Conservation (phyloP, 176 grass and related monocot species). For the Zea mays region DNA sequence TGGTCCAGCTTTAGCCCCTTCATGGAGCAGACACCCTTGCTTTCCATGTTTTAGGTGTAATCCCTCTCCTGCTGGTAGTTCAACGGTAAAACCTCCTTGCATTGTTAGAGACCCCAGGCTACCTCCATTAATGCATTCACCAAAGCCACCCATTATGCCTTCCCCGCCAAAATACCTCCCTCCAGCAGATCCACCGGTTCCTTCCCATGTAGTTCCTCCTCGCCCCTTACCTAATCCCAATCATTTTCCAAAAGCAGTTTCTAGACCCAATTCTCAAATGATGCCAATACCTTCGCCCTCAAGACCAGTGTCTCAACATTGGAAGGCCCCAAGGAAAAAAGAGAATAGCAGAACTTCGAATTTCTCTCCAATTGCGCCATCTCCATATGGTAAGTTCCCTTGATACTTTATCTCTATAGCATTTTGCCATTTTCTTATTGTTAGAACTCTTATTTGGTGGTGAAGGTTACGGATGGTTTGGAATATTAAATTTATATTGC, state of each 20-base stretch:
- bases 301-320: slow-evolving; percentile 26
- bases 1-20: slow-evolving; percentile 37
- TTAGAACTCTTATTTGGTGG: slow-evolving; percentile 4
- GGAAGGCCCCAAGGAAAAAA: slow-evolving; percentile 30
- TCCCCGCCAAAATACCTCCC: slow-evolving; percentile 31
- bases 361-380: slow-evolving; percentile 41
- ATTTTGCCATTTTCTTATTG: not conserved
- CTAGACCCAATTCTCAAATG: slow-evolving; percentile 47
- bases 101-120: slow-evolving; percentile 23
- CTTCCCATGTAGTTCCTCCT: slow-evolving; percentile 12
- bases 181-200: slow-evolving; percentile 40
- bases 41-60: slow-evolving; percentile 47
- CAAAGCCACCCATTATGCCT: not conserved
- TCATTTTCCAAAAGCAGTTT: slow-evolving; percentile 36
- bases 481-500: not conserved
- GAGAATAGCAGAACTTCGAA: slow-evolving; percentile 18
- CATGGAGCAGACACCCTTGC: slow-evolving; percentile 33
- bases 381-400: slow-evolving; percentile 53
- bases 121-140: too few species aligned
- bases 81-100: slow-evolving; percentile 52
- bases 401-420: slow-evolving; percentile 14
- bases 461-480: not conserved
- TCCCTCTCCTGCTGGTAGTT: slow-evolving; percentile 32
- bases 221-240: slow-evolving; percentile 11
- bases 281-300: slow-evolving; percentile 42